Conservation (phyloP, 225 moss, liverwort and hornwort genomes). For the Antitrichia curtipendula region DNA sequence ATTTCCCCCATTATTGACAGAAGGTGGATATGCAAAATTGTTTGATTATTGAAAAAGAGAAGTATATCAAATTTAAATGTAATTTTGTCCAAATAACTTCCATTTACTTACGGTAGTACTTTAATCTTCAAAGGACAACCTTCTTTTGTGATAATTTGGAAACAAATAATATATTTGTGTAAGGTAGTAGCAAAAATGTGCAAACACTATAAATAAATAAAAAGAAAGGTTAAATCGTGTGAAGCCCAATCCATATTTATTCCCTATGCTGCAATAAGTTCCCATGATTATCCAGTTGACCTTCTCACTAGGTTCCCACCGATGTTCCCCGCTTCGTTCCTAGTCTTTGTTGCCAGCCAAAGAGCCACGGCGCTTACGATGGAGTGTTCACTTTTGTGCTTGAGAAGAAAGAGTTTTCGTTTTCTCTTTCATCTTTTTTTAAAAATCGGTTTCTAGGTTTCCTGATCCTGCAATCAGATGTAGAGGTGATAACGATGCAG, state of each 20-base stretch:
- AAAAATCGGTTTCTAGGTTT: neutral
- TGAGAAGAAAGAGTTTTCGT: neutral
- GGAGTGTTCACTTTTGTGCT: neutral
- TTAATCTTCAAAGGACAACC: neutral
- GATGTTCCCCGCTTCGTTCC: neutral
- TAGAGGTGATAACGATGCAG: neutral
- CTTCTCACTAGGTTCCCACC: neutral
- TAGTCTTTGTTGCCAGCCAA: neutral
- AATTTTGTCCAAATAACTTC: neutral
- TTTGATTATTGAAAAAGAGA: neutral
- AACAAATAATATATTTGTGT: neutral
- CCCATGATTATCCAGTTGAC: neutral
- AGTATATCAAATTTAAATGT: neutral
- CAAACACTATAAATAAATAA: neutral
- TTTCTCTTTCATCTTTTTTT: neutral
- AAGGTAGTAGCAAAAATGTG: neutral
- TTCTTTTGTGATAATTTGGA: neutral
- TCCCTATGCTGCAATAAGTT: neutral
- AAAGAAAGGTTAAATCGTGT: neutral
- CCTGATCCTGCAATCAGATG: neutral
- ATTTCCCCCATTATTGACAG: neutral
- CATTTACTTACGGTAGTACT: accelerated
- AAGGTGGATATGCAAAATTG: neutral
- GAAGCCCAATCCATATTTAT: neutral
- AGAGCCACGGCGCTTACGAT: conserved; percentile 7